Evolutionary conservation across 169 alveolate species (phyloP), one percentile per base, ranked within the genome.

Genomic region (Eimeria necatrix): DNA sequence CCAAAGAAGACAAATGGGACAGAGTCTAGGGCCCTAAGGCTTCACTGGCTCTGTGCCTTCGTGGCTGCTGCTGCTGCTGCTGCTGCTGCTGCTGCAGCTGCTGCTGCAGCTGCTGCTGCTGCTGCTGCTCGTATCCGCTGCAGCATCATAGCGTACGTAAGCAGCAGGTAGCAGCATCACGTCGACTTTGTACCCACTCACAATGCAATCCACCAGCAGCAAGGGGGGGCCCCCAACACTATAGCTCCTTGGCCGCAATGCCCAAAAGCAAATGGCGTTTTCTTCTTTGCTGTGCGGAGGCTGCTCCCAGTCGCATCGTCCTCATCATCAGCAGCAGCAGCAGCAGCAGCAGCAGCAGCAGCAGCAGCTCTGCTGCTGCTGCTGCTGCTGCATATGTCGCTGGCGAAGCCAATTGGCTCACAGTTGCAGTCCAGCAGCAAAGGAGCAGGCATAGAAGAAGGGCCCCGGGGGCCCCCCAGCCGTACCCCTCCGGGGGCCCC

Each of bases 161-260:
- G 5, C 56, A 7, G 20, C 53, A 41, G 88, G 70, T 32, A 41
- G 41, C 68, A 78, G 41, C 32, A 78, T 24, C 70, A 78, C 70
- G n/a, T 78, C 88, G n/a, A 78, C 88, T 41, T 68, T 24, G 16
- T 49, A 41, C 46, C 70, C 70, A 20, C 88, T 22, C 9, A 78
- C 88, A 49, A 78, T 14, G 3, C 68, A 53, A 18, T 49, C 88
- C 24, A 78, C 68, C 18, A 78, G 59, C 52, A 78, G 68, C 76
- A 64, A 24, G 5, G 41, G 76, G 68, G 46, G 1, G 1, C 88
- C 32, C 49, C 68, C 48, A 46, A 32, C 46, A 78, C 48, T 6
- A 49, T 49, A 3, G 88, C 88, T 22, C 88, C 88, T 4, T 10
- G 68, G 52, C 88, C 88, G 26, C 32, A 49, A 53, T 78, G 88